A percentile compares a stretch with the other conserved stretches of the same genome.
Conservation (phyloP, 2,329 filamentous ascomycete genomes). For the Aspergillus chevalieri region DNA sequence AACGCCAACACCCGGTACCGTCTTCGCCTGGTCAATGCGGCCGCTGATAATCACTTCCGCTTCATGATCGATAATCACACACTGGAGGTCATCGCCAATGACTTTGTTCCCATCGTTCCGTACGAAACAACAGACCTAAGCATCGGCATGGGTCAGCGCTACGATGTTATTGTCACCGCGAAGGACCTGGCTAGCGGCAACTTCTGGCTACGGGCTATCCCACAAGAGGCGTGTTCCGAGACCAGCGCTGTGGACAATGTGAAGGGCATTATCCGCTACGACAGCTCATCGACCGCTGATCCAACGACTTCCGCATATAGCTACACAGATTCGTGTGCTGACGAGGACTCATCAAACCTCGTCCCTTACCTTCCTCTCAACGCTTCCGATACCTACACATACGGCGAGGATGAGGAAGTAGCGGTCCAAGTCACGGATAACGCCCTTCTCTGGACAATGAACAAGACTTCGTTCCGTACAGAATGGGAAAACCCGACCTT, state of each 20-base stretch:
- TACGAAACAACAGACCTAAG: slow-evolving; percentile 45
- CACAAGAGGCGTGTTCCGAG: slow-evolving; percentile 37
- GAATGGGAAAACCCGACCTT: slow-evolving; percentile 27
- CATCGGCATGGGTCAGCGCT: slow-evolving; percentile 42
- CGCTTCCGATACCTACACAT: not conserved
- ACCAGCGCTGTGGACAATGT: slow-evolving; percentile 41
- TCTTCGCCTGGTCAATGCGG: slow-evolving; percentile 23
- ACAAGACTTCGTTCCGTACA: slow-evolving; percentile 19
- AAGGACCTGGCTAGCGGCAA: slow-evolving; percentile 12
- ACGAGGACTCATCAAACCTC: slow-evolving; percentile 20
- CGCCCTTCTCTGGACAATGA: not conserved
- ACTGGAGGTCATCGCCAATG: slow-evolving; percentile 52
- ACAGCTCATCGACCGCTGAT: slow-evolving; percentile 3
- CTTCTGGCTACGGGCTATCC: slow-evolving; percentile 33
- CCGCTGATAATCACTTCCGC: slow-evolving; percentile 20
- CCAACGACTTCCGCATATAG: slow-evolving; percentile 14
- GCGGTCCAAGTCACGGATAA: not conserved
- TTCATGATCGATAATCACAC: slow-evolving; percentile 51
- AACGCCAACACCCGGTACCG: slow-evolving; percentile 30
- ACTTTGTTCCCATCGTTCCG: slow-evolving; percentile 54
- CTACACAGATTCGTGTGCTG: slow-evolving; percentile 18
- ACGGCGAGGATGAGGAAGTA: not conserved
- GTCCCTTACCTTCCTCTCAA: slow-evolving; percentile 19
- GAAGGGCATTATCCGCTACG: slow-evolving; percentile 46
- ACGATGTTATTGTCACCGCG: slow-evolving; percentile 31